These are phyloP conservation scores for Chamaecrista fasciculata DNA, from an alignment of 306 rosid genomes.

Conservation along the genomic window DNA sequence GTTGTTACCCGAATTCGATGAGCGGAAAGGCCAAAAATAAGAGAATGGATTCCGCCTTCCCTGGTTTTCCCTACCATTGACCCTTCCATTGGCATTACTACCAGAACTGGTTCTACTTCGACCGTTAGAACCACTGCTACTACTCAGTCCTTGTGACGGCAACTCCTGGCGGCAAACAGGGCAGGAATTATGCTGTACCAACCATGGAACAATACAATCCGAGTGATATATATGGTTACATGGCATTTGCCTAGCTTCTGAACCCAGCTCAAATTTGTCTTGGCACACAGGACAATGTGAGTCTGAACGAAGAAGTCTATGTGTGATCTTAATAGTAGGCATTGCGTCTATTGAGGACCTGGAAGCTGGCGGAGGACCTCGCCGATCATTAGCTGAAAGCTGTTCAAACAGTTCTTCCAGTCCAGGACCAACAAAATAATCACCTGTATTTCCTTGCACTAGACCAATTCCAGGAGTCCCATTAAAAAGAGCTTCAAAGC, in stretches of 20 bases:
- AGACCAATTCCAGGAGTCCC: conserved; percentile 66
- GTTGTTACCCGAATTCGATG: conserved; percentile 47
- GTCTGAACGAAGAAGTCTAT: conserved; percentile 65
- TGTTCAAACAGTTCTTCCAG: conserved; percentile 77
- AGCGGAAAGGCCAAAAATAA: conserved; percentile 66
- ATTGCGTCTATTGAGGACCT: conserved; percentile 62
- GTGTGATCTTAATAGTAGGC: conserved; percentile 60
- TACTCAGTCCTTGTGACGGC: conserved; percentile 43
- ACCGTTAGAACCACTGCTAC: conserved; percentile 30
- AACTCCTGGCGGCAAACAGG: conserved; percentile 82
- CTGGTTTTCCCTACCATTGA: conserved; percentile 33
- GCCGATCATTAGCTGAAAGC: conserved; percentile 59
- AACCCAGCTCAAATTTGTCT: conserved; percentile 63
- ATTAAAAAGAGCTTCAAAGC: conserved; percentile 60
- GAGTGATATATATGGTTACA: conserved; percentile 67
- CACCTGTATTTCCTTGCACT: conserved; percentile 57
- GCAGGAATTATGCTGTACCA: conserved; percentile 70
- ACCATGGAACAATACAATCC: conserved; percentile 77
- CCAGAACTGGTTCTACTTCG: conserved; percentile 29
- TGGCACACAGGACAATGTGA: conserved; percentile 71
- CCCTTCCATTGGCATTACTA: conserved; percentile 33
- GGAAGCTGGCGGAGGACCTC: conserved; percentile 72
- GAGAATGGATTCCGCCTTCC: conserved; percentile 55
- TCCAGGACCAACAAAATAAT: conserved; percentile 78
- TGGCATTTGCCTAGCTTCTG: conserved; percentile 73